Percentiles rank a stretch among this genome's conserved stretches.
These are phyloP conservation scores for Malus sylvestris DNA, from an alignment of 306 rosid species.

Conservation along the genomic window DNA sequence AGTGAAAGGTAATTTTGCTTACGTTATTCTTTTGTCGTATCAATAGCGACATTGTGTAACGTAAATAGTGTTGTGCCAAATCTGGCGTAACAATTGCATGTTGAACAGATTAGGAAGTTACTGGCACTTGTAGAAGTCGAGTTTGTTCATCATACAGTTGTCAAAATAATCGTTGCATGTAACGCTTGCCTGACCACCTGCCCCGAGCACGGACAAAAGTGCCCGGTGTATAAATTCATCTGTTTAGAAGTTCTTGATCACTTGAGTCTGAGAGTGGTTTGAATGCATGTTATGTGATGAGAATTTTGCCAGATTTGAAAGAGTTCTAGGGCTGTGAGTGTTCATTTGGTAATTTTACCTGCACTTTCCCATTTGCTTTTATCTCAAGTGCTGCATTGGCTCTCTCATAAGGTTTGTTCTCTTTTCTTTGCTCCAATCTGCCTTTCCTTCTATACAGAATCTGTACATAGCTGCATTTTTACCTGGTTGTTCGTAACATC, in stretches of 20 bases:
- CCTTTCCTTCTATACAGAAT: background rate
- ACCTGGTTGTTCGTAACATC: background rate
- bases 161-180: conserved; percentile 23
- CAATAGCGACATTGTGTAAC: background rate
- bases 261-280: background rate
- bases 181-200: conserved; percentile 4
- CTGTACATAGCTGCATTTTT: background rate
- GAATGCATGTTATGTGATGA: conserved; percentile 3
- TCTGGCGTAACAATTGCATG: conserved; percentile 4
- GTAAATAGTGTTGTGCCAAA: conserved; percentile 2
- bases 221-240: conserved; percentile 1
- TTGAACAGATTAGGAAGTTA: conserved; percentile 20
- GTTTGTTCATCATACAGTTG: conserved; percentile 21
- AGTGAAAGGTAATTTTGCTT: background rate
- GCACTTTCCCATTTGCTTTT: background rate
- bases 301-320: background rate
- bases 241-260: background rate
- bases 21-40: conserved; percentile 8
- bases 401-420: background rate
- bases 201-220: background rate
- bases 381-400: background rate
- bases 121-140: conserved; percentile 1
- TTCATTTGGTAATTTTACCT: background rate
- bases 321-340: background rate
- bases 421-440: background rate